Percentiles rank a stretch among this genome's conserved stretches.
Conservation (phyloP, 2,329 filamentous ascomycete species). For the Fusarium buxicola region DNA sequence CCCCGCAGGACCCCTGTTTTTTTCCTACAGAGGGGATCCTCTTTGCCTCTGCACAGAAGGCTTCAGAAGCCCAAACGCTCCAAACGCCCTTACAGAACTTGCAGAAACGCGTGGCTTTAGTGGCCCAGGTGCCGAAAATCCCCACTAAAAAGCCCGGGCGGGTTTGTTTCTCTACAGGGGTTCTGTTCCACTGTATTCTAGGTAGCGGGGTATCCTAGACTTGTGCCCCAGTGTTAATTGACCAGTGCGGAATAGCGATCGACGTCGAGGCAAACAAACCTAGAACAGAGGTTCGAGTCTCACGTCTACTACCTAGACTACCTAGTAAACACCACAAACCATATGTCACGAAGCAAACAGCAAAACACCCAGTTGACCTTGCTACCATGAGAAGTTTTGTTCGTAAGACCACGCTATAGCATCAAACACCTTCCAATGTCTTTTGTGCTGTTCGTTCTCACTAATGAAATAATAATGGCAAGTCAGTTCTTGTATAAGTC, state of each 20-base stretch:
- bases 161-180: conserved; percentile 33
- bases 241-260: conserved; percentile 1
- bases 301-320: conserved; percentile 12
- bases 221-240: conserved; percentile 31
- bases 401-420: not conserved
- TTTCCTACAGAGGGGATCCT: conserved; percentile 25
- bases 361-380: not conserved
- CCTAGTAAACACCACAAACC: not conserved
- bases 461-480: conserved; percentile 9
- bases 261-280: conserved; percentile 2
- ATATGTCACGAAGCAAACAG: not conserved
- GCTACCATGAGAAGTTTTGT: not conserved
- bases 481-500: conserved; percentile 9
- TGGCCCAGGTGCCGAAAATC: conserved; percentile 24
- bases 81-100: conserved; percentile 27
- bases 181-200: conserved; percentile 9
- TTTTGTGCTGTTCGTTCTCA: not conserved
- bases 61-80: not conserved
- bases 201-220: conserved; percentile 36
- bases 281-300: not conserved
- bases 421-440: not conserved
- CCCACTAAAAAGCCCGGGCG: conserved; percentile 33
- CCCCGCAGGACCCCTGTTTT: conserved; percentile 40
- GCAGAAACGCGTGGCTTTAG: conserved; percentile 27
- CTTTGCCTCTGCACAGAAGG: conserved; percentile 17